Base-by-base conservation (phyloP, 2,329 filamentous ascomycete genomes). In the Anthostomella pinea region DNA sequence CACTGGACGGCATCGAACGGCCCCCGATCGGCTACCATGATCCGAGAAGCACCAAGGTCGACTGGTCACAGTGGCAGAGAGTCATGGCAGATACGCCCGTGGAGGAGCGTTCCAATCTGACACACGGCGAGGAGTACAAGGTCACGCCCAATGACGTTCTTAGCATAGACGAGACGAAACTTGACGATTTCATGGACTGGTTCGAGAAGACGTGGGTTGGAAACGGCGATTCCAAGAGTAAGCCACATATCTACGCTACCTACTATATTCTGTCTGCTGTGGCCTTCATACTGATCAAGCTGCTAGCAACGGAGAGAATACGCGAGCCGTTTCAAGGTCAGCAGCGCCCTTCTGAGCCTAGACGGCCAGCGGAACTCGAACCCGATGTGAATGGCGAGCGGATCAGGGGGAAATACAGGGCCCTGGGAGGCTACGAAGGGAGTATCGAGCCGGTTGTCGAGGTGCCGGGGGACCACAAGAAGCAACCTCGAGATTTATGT, bases 141-240 rank as follows among this genome's bases (percentile, higher is more conserved):
- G 44, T 58, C 23, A 54, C 52, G 7, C 21, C 54, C 1, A 49
- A 59, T 17, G 51, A 59, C 13, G 56, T 56, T 7, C 58, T 65
- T 49, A 53, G 35, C 0, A 78, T 87, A 74, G 68, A 69, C 2
- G 64, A 70, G 10, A 59, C 65, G 7, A 76, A 83, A 45, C 65
- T 91, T 23, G 85, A 90, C 52, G 75, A 84, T 41, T 91, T 89
- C 53, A 70, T 94, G 61, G 78, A 87, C 59, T 93, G 85, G 81
- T 90, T 85, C 56, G 80, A 86, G 54, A 70, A 72, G 39, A 83
- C 73, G 28, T 86, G 80, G 69, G 60, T 78, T 29, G 67, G 70
- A 43, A 67, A 73, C 38, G 59, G 52, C 13, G 57, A 64, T 28
- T 51, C 59, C 9, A 64, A 60, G 44, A 60, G 64, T 62, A 62